Conservation (phyloP, 352 stramenopile species). For the Globisporangium takayamanum region DNA sequence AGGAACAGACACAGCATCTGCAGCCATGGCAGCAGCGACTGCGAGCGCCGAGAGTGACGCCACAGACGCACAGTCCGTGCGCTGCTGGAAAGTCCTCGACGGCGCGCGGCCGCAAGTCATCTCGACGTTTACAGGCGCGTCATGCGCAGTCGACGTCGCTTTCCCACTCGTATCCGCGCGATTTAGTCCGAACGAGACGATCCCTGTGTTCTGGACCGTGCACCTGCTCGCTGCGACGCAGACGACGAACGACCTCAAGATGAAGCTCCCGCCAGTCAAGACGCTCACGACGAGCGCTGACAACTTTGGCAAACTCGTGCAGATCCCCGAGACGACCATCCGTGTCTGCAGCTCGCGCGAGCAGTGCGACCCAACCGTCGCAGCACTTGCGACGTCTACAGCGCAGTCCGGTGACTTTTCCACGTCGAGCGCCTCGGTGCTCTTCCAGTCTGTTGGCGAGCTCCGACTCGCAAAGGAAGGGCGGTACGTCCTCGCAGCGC, state of each 20-base stretch:
- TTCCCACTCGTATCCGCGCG: constrained; percentile 24
- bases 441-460: constrained; percentile 34
- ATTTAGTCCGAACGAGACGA: constrained; percentile 30
- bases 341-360: constrained; percentile 27
- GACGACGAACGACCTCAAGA: constrained; percentile 35
- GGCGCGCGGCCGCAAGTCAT: constrained; percentile 14
- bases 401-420: constrained; percentile 43
- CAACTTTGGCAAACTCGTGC: constrained; percentile 19
- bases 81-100: constrained; percentile 31
- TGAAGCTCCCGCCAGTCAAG: constrained; percentile 30
- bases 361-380: constrained; percentile 29
- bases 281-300: constrained; percentile 25
- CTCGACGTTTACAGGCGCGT: constrained; percentile 15
- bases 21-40: not conserved
- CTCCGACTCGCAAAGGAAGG: constrained; percentile 29
- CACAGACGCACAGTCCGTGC: constrained; percentile 9
- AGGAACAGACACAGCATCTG: not conserved
- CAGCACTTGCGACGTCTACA: constrained; percentile 15
- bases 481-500: constrained; percentile 36
- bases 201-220: constrained; percentile 42
- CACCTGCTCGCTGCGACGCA: constrained; percentile 15
- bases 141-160: constrained; percentile 28
- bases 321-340: constrained; percentile 44
- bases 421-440: constrained; percentile 15
- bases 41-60: not conserved